Base-by-base conservation (phyloP, 345 rosid genomes). In the Eucalyptus regnans region DNA sequence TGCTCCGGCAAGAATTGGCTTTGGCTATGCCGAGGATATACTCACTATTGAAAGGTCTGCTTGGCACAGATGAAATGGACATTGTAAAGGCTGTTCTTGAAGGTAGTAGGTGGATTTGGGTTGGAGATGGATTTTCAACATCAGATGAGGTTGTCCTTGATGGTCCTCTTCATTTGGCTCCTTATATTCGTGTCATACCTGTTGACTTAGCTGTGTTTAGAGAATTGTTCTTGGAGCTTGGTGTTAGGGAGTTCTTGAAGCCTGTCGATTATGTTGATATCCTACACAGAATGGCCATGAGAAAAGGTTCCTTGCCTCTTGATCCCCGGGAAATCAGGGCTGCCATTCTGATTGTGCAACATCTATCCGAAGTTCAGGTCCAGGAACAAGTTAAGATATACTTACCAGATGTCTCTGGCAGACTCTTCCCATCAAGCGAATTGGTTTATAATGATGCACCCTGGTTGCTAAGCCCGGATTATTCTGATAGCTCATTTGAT, bases 31-130 rank as follows among this genome's bases (percentile, higher is more conserved):
- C 97, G 9, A 96, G 92, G 92, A 93, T 96, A 92, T 97, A 97
- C 92, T 94, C 99, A 87, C 92, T 96, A 90, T 92, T 97, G 91
- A 89, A 90, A 86, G 91, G 93, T 90, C 93, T 96, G 93, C 92
- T 95, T 90, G 94, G 96, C 91, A 93, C 99, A 22, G 99, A 96
- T 92, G 99, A 97, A 92, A 96, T 96, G 97, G 99, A 97, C 87
- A 96, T 97, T 89, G 95, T 96, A 89, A 96, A 97, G 93, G 98
- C 99, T 92, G 94, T 97, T 91, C 97, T 97, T 91, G 99, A 97
- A 95, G 99, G 98, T 66, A 94, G 99, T 92, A 97, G 99, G 90
- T 97, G 99, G 99, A 95, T 97, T 88, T 97, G 99, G 99, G 99
- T 97, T 79, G 99, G 99, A 88, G 99, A 96, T 94, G 99, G 99